Conservation (phyloP, 2,329 filamentous ascomycete species). For the Calonectria hongkongensis region DNA sequence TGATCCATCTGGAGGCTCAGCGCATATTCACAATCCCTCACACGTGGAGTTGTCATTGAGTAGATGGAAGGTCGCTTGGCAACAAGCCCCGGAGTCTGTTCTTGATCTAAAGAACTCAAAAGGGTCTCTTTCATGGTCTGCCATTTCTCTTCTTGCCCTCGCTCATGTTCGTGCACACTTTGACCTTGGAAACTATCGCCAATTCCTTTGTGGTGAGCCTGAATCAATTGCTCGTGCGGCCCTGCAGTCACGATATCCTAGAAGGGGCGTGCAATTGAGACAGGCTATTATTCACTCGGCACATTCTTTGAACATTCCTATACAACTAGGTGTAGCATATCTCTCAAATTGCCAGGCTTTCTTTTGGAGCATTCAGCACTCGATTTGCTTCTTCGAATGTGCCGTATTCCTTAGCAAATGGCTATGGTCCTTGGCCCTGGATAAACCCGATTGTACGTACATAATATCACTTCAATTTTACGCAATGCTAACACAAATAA, state of each 20-base stretch:
- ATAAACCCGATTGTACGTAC: neutral
- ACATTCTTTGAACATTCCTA: neutral
- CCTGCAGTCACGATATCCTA: neutral
- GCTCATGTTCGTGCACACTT: neutral
- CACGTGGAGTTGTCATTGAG: neutral
- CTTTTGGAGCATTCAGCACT: slow-evolving; percentile 8
- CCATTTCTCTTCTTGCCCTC: neutral
- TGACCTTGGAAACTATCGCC: slow-evolving; percentile 1
- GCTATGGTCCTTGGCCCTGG: neutral
- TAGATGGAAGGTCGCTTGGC: neutral
- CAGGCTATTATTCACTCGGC: slow-evolving; percentile 5
- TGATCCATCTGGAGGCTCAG: neutral
- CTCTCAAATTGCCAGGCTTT: slow-evolving; percentile 1
- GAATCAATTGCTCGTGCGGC: neutral
- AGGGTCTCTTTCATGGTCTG: neutral
- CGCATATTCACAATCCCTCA: neutral
- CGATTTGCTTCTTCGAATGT: slow-evolving; percentile 7
- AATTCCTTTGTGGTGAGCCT: slow-evolving; percentile 1
- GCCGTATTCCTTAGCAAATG: slow-evolving; percentile 4
- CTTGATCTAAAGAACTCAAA: slow-evolving; percentile 17
- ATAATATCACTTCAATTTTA: no score
- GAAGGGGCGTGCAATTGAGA: neutral
- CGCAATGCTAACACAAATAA: neutral
- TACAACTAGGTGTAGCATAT: neutral
- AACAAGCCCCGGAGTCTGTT: neutral